phyloP scores from a whole-genome alignment of 352 stramenopile genomes.

The Phytophthora brassicae region DNA sequence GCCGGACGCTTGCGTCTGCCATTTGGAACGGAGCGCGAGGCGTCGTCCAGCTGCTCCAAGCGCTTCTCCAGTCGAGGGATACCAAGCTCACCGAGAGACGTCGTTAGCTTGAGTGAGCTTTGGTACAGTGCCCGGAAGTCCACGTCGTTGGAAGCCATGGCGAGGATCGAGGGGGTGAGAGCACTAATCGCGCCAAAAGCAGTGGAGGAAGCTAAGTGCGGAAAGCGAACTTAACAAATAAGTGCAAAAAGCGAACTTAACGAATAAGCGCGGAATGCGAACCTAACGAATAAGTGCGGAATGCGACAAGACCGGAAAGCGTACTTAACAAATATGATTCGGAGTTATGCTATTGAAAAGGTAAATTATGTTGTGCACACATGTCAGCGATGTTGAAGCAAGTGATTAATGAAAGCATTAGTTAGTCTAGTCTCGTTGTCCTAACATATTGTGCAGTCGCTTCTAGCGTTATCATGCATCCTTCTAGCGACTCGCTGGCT shows the following conservation, averaged over 20 bases:
- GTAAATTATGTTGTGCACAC: slow-evolving; percentile 8
- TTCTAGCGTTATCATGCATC: too few relatives aligned
- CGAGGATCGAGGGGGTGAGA: slow-evolving; percentile 4
- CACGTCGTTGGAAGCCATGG: slow-evolving; percentile 55
- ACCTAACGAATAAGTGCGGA: too few relatives aligned
- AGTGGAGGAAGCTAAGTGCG: slow-evolving; percentile 24
- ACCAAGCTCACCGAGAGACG: slow-evolving; percentile 65
- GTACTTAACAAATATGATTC: neutral
- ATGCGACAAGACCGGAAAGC: too few relatives aligned
- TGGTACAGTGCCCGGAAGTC: slow-evolving; percentile 88
- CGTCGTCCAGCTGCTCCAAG: slow-evolving; percentile 80
- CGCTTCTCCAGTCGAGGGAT: slow-evolving; percentile 80
- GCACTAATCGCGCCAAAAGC: slow-evolving; percentile 12
- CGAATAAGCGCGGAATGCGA: too few relatives aligned
- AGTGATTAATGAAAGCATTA: too few relatives aligned
- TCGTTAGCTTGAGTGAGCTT: slow-evolving; percentile 87
- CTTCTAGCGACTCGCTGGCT: too few relatives aligned
- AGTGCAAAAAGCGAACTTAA: too few relatives aligned
- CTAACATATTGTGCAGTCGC: too few relatives aligned
- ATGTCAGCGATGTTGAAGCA: too few relatives aligned
- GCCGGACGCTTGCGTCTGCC: slow-evolving; percentile 57
- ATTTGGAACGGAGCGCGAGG: slow-evolving; percentile 50
- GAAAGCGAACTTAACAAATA: slow-evolving; percentile 3
- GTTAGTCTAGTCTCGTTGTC: too few relatives aligned
- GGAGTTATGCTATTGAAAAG: neutral